Conservation (phyloP, 164 flowering plant species). For the Chimonanthus salicifolius region DNA sequence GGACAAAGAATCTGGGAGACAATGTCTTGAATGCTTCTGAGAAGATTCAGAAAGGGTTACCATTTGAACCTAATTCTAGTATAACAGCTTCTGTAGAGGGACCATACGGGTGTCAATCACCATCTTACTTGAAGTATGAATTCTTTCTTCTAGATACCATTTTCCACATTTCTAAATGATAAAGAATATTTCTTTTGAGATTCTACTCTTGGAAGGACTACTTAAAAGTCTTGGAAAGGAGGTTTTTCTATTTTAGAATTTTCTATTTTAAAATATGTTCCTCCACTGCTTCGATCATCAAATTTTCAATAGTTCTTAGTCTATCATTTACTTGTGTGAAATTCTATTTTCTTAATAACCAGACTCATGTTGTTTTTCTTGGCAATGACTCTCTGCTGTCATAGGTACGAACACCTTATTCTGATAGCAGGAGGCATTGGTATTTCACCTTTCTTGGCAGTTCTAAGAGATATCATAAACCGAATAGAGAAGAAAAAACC, state of each 20-base stretch:
- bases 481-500: conserved; percentile 46
- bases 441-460: conserved; percentile 83
- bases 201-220: not conserved
- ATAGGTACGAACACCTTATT: conserved; percentile 76
- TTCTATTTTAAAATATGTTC: no score
- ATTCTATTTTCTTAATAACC: not conserved
- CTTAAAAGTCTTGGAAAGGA: not conserved
- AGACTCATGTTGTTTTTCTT: not conserved
- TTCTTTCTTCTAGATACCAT: not conserved
- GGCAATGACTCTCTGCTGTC: not conserved
- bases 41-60: conserved; percentile 14
- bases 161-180: not conserved
- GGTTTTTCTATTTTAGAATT: not conserved
- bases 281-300: not conserved
- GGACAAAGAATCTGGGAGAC: conserved; percentile 65
- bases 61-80: conserved; percentile 18
- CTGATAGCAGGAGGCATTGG: conserved; percentile 97
- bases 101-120: conserved; percentile 82
- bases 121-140: conserved; percentile 70
- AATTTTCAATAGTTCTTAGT: no score
- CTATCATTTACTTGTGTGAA: not conserved
- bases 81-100: conserved; percentile 85
- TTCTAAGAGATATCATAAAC: conserved; percentile 74
- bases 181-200: not conserved
- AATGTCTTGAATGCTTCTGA: conserved; percentile 26